Conservation (phyloP, 129 eudicot genomes). For the Flaveria sonorensis region DNA sequence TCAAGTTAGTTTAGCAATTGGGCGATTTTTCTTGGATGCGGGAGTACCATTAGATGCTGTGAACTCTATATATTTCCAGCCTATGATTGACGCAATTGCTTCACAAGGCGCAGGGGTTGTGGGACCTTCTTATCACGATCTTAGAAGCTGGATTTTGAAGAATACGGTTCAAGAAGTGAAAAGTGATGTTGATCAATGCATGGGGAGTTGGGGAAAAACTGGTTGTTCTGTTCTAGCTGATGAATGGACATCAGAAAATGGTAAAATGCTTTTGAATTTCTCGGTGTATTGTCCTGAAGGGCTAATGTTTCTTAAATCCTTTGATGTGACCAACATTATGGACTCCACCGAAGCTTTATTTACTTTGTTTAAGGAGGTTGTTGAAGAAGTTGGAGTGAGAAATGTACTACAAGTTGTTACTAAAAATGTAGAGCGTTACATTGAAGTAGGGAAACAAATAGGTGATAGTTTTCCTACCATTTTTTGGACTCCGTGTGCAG, state of each 20-base stretch:
- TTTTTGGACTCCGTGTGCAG: conserved; percentile 94
- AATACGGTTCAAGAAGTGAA: conserved; percentile 69
- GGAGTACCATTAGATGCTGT: conserved; percentile 81
- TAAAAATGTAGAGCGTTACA: conserved; percentile 56
- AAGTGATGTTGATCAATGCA: conserved; percentile 56
- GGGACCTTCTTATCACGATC: conserved; percentile 76
- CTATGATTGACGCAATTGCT: conserved; percentile 83
- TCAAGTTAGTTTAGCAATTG: conserved; percentile 71
- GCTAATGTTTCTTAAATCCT: conserved; percentile 71
- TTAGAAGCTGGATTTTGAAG: conserved; percentile 73
- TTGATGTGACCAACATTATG: conserved; percentile 55
- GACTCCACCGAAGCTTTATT: conserved; percentile 51
- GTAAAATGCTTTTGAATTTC: conserved; percentile 54
- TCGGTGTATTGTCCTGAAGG: conserved; percentile 80
- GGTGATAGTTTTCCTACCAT: conserved; percentile 61
- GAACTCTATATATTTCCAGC: conserved; percentile 77
- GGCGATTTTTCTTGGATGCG: conserved; percentile 71
- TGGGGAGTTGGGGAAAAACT: conserved; percentile 62
- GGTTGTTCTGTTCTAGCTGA: conserved; percentile 89
- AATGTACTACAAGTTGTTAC: conserved; percentile 86
- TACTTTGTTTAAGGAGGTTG: conserved; percentile 64
- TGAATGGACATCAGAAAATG: conserved; percentile 62
- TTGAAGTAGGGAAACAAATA: conserved; percentile 62
- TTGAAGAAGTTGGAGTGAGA: conserved; percentile 80
- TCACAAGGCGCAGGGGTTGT: conserved; percentile 56